A percentile compares a stretch with the other conserved stretches of the same genome.
phyloP scores from a whole-genome alignment of 116 monocot species.

The Iris pallida region DNA sequence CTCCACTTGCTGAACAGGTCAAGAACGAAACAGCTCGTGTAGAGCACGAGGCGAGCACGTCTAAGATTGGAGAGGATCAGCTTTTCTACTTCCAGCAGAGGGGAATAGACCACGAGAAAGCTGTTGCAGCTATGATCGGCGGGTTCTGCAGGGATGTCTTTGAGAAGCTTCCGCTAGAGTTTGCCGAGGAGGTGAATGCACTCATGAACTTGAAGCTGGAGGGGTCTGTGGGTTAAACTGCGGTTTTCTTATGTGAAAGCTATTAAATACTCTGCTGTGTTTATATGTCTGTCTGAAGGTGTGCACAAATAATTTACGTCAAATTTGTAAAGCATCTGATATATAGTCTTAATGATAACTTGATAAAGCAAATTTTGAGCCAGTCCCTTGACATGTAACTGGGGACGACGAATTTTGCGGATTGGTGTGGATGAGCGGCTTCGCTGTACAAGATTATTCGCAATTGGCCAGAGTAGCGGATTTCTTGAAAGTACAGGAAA shows the following conservation, averaged over 20 bases:
- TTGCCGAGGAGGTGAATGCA: slow-evolving; percentile 82
- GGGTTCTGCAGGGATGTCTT: slow-evolving; percentile 98
- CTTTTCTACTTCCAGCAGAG: slow-evolving; percentile 96
- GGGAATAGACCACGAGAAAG: slow-evolving; percentile 88
- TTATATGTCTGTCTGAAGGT: neutral
- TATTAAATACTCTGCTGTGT: neutral
- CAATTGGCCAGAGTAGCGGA: no score
- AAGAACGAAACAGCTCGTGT: slow-evolving; percentile 66
- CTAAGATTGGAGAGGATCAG: slow-evolving; percentile 95
- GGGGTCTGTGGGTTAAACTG: slow-evolving; percentile 75
- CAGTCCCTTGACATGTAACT: no score
- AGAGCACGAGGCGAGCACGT: slow-evolving; percentile 95
- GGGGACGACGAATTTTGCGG: no score
- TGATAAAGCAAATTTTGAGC: no score
- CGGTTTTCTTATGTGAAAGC: neutral
- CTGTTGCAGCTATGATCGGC: slow-evolving; percentile 88
- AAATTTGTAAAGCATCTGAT: no score
- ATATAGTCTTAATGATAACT: no score
- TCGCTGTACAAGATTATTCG: no score
- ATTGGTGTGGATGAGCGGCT: no score
- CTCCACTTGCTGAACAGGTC: slow-evolving; percentile 32
- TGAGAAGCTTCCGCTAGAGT: slow-evolving; percentile 86
- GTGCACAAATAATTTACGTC: no score
- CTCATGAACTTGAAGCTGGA: slow-evolving; percentile 91
- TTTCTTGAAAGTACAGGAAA: no score